phyloP scores from a whole-genome alignment of 1,284 basidiomycete genomes.

The Puccinia brachypodii region DNA sequence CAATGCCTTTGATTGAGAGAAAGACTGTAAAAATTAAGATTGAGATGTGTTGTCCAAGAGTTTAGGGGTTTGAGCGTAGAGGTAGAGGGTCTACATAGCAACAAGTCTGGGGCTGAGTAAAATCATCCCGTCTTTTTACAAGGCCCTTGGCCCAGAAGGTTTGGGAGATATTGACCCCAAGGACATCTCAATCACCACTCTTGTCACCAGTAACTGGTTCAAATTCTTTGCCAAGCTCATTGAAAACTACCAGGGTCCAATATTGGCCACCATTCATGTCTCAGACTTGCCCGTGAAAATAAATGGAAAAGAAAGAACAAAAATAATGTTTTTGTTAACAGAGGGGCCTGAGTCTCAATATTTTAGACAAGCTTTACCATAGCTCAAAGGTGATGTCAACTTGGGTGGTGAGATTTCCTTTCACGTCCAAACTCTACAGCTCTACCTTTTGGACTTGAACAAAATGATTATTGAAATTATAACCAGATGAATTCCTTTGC shows the following conservation, averaged over 20 bases:
- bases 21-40: too few relatives aligned
- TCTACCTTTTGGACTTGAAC: conserved; percentile 61
- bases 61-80: too few relatives aligned
- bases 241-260: conserved; percentile 72
- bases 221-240: conserved; percentile 69
- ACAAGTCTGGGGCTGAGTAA: conserved; percentile 66
- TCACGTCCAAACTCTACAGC: conserved; percentile 51
- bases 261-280: conserved; percentile 77
- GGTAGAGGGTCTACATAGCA: too few relatives aligned
- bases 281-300: conserved; percentile 51
- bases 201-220: conserved; percentile 76
- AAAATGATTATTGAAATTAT: conserved; percentile 66
- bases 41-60: too few relatives aligned
- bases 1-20: too few relatives aligned
- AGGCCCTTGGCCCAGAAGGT: conserved; percentile 60
- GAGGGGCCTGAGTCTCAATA: too few relatives aligned
- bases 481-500: too few relatives aligned
- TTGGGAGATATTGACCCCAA: conserved; percentile 55
- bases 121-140: conserved; percentile 76
- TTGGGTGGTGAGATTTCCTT: conserved; percentile 34
- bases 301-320: too few relatives aligned
- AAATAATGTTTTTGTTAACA: too few relatives aligned
- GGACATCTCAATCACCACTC: conserved; percentile 78
- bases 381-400: conserved; percentile 40
- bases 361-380: conserved; percentile 32